Evolutionary conservation across 768 basidiomycete species (phyloP).

Genomic region (Mycena metata): DNA sequence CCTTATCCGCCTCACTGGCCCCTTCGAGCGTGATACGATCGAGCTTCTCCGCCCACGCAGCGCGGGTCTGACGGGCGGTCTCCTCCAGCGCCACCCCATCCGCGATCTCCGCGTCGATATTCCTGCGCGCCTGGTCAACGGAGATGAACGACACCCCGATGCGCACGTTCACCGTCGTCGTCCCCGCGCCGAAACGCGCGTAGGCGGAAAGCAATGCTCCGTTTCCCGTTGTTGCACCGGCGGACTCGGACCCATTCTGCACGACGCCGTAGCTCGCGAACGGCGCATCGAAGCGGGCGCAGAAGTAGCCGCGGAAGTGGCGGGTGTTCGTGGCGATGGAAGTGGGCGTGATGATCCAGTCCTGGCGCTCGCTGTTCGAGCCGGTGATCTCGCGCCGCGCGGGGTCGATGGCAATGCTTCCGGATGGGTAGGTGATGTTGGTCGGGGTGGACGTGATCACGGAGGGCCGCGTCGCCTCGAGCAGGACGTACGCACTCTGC

Average conservation of each 20-base stretch:
- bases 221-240: slow-evolving; percentile 40
- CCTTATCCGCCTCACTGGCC: slow-evolving; percentile 55
- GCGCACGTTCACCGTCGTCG: slow-evolving; percentile 57
- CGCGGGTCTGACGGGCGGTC: slow-evolving; percentile 58
- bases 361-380: slow-evolving; percentile 71
- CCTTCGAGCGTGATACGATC: slow-evolving; percentile 57
- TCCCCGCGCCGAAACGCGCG: slow-evolving; percentile 49
- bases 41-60: slow-evolving; percentile 63
- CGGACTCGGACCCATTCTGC: slow-evolving; percentile 52
- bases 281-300: slow-evolving; percentile 60
- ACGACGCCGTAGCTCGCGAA: slow-evolving; percentile 61
- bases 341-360: slow-evolving; percentile 65
- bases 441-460: slow-evolving; percentile 58
- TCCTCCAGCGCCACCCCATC: slow-evolving; percentile 57
- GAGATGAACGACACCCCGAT: slow-evolving; percentile 76
- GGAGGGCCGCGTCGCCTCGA: slow-evolving; percentile 69
- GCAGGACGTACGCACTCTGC: slow-evolving; percentile 58
- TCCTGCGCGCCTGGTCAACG: slow-evolving; percentile 64
- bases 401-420: slow-evolving; percentile 61
- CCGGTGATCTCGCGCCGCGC: slow-evolving; percentile 64
- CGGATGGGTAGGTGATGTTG: slow-evolving; percentile 58
- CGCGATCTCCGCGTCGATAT: slow-evolving; percentile 61
- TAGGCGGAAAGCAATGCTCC: slow-evolving; percentile 61
- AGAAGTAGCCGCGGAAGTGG: slow-evolving; percentile 58
- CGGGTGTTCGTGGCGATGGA: slow-evolving; percentile 44